Percentiles rank a stretch among this genome's conserved stretches.
Conservation (phyloP, 345 rosid species). For the Dipteronia sinensis region DNA sequence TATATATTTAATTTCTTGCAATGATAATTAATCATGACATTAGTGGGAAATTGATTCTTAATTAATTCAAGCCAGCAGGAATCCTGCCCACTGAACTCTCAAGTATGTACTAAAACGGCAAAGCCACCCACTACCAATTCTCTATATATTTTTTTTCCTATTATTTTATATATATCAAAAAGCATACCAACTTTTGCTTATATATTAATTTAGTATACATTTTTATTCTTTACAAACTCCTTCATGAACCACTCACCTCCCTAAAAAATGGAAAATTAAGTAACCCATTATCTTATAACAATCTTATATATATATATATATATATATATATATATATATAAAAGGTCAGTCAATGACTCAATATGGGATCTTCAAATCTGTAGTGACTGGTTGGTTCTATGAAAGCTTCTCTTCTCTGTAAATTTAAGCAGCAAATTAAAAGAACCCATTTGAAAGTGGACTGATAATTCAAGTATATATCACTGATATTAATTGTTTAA, state of each 20-base stretch:
- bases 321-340: no score
- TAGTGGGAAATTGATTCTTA: constrained; percentile 37
- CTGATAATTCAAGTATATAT: no score
- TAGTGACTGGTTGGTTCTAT: background rate
- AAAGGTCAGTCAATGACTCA: no score
- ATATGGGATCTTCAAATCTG: constrained; percentile 2
- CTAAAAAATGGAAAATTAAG: background rate
- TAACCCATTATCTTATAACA: background rate
- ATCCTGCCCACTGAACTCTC: constrained; percentile 51
- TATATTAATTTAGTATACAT: no score
- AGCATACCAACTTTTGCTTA: constrained; percentile 32
- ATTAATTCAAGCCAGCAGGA: constrained; percentile 35
- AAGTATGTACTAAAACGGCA: constrained; percentile 33
- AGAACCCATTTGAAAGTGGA: background rate
- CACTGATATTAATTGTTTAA: background rate
- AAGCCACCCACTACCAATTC: constrained; percentile 32
- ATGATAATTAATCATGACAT: constrained; percentile 21
- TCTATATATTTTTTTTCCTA: background rate
- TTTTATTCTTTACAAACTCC: background rate
- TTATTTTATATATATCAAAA: constrained; percentile 22
- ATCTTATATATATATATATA: no score
- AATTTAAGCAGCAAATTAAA: background rate
- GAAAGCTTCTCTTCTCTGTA: background rate
- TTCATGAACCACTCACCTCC: background rate
- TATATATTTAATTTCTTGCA: constrained; percentile 1